Percentiles rank a stretch among this genome's conserved stretches.
Evolutionary conservation across 768 basidiomycete species (phyloP).

Genomic region (Mycena belliarum): DNA sequence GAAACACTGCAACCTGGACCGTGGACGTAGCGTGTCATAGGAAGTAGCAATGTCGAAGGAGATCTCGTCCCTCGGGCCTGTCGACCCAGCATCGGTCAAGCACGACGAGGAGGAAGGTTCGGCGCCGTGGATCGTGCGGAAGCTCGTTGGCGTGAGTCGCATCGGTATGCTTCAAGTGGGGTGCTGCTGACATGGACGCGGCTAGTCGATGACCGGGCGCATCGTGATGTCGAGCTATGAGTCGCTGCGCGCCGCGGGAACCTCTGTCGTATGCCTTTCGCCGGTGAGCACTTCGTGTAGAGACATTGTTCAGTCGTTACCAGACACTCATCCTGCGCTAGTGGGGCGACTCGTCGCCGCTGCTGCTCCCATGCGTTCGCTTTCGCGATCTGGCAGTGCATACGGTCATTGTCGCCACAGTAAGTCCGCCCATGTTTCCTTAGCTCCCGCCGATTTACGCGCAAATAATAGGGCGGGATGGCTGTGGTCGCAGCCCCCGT

Average conservation of each 20-base stretch:
- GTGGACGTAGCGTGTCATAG: too few species aligned
- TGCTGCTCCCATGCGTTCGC: conserved; percentile 63
- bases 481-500: conserved; percentile 48
- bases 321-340: conserved; percentile 23
- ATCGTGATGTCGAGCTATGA: conserved; percentile 68
- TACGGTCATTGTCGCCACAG: conserved; percentile 61
- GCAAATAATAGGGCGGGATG: conserved; percentile 45
- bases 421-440: conserved; percentile 36
- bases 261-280: conserved; percentile 59
- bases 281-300: conserved; percentile 44
- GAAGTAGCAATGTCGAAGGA: conserved; percentile 16
- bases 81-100: conserved; percentile 49
- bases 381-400: conserved; percentile 65
- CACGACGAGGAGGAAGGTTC: conserved; percentile 52
- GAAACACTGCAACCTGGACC: background rate
- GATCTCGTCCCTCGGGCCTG: conserved; percentile 46
- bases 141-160: conserved; percentile 58
- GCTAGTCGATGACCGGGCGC: conserved; percentile 59
- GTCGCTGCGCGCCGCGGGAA: conserved; percentile 59
- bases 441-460: too few species aligned
- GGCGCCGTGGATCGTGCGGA: conserved; percentile 64
- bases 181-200: background rate
- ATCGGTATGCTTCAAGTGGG: background rate
- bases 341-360: conserved; percentile 68
- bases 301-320: too few species aligned